phyloP scores from a whole-genome alignment of 176 grass and related monocot genomes.

The Eragrostis nindensis region DNA sequence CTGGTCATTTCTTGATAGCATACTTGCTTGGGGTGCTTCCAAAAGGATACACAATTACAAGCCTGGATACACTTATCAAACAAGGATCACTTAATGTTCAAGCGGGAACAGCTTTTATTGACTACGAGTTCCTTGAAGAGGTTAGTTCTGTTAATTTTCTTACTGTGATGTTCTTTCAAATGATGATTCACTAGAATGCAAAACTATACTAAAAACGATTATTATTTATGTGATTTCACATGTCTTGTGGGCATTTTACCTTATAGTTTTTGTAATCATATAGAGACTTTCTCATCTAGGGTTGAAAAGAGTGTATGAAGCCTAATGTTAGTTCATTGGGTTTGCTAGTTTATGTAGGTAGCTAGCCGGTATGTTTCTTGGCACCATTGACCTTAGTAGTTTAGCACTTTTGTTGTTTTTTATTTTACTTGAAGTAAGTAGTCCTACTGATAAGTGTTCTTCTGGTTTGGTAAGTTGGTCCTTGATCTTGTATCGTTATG shows the following conservation, averaged over 20 bases:
- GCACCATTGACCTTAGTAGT: too few species aligned
- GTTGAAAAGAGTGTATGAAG: too few species aligned
- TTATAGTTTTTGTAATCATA: too few species aligned
- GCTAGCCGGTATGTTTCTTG: too few species aligned
- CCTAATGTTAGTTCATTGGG: too few species aligned
- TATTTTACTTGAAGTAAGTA: too few species aligned
- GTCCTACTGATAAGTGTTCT: neutral
- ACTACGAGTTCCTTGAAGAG: constrained; percentile 86
- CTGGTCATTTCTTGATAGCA: constrained; percentile 88
- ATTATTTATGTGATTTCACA: too few species aligned
- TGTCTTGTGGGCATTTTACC: too few species aligned
- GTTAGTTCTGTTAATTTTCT: constrained; percentile 50
- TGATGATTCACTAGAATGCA: neutral
- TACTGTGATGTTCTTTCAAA: neutral
- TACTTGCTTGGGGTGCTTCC: constrained; percentile 90
- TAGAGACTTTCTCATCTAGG: too few species aligned
- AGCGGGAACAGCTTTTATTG: constrained; percentile 92
- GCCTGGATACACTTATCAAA: constrained; percentile 68
- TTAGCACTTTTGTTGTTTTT: too few species aligned
- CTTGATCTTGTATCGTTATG: neutral
- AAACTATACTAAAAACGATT: too few species aligned
- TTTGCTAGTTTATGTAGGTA: too few species aligned
- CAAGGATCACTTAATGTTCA: constrained; percentile 78
- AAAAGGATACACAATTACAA: constrained; percentile 80
- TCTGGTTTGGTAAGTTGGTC: neutral